phyloP scores from a whole-genome alignment of 1,284 basidiomycete species.

The Cutaneotrichosporon spelunceum region DNA sequence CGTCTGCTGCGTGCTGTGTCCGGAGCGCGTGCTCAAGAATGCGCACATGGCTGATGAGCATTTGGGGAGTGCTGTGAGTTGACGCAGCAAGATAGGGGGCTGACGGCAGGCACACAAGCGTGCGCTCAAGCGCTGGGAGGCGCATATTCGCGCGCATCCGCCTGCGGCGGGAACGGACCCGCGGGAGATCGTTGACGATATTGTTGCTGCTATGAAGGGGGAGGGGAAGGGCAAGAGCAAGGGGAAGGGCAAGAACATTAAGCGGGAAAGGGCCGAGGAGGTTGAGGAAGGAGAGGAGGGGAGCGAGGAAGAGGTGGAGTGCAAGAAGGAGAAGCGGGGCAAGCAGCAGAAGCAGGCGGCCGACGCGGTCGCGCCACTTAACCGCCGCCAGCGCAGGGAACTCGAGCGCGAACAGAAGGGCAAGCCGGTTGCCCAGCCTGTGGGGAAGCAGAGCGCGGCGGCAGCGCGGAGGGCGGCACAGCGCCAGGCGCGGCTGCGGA shows the following conservation, averaged over 20 bases:
- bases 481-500: slow-evolving; percentile 9
- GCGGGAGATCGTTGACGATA: slow-evolving; percentile 33
- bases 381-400: slow-evolving; percentile 22
- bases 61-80: slow-evolving; percentile 64
- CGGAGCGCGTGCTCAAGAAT: slow-evolving; percentile 68
- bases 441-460: slow-evolving; percentile 5
- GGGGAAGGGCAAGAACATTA: slow-evolving; percentile 1
- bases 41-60: slow-evolving; percentile 62
- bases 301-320: slow-evolving; percentile 5
- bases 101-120: slow-evolving; percentile 33
- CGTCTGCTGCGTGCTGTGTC: slow-evolving; percentile 69
- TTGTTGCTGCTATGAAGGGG: slow-evolving; percentile 23
- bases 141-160: slow-evolving; percentile 17
- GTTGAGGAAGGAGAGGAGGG: slow-evolving; percentile 8
- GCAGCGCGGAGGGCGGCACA: slow-evolving; percentile 16
- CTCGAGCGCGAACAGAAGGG: slow-evolving; percentile 17
- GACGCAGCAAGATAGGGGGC: background rate
- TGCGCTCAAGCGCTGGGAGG: slow-evolving; percentile 32
- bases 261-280: slow-evolving; percentile 9
- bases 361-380: slow-evolving; percentile 2
- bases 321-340: background rate
- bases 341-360: background rate
- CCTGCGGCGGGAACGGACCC: slow-evolving; percentile 26
- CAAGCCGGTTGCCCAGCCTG: slow-evolving; percentile 1
- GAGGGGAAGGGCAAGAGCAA: background rate